Conservation (phyloP, 768 basidiomycete genomes). For the Suillus fuscotomentosus region DNA sequence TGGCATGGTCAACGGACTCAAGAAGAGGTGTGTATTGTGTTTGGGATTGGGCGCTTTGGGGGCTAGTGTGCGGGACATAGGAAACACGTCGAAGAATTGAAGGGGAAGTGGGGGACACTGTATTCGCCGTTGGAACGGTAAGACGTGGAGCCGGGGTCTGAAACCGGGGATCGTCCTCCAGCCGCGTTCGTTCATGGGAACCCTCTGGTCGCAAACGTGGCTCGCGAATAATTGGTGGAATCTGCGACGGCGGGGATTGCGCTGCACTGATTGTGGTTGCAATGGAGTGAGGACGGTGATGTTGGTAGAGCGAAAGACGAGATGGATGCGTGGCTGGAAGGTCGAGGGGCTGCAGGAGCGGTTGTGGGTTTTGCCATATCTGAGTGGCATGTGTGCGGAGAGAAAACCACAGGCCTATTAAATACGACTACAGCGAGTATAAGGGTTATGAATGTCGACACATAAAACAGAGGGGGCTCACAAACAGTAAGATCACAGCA, state of each 20-base stretch:
- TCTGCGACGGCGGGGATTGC: background rate
- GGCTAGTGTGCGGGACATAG: constrained; percentile 42
- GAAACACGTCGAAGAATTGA: constrained; percentile 50
- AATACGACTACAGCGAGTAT: constrained; percentile 69
- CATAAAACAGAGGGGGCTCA: constrained; percentile 38
- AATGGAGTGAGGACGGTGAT: constrained; percentile 40
- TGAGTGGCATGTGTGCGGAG: constrained; percentile 96
- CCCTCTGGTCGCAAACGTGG: constrained; percentile 44
- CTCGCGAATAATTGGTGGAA: constrained; percentile 19
- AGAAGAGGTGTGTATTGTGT: constrained; percentile 56
- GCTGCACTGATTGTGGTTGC: constrained; percentile 10
- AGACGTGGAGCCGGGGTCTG: constrained; percentile 37
- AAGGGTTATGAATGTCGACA: constrained; percentile 1
- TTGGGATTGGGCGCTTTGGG: constrained; percentile 25
- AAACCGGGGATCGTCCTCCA: constrained; percentile 34
- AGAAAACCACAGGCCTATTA: constrained; percentile 98
- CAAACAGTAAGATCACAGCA: constrained; percentile 84
- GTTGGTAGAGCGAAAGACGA: constrained; percentile 67
- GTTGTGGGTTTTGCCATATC: constrained; percentile 98
- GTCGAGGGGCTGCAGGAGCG: constrained; percentile 68
- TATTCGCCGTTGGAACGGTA: constrained; percentile 18
- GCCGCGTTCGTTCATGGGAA: constrained; percentile 35
- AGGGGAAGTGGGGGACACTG: constrained; percentile 47
- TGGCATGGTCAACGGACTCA: constrained; percentile 76
- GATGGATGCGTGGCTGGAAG: constrained; percentile 39